Evolutionary conservation across 2,329 filamentous ascomycete genomes (phyloP).

Genomic region (Lachnellula cervina): DNA sequence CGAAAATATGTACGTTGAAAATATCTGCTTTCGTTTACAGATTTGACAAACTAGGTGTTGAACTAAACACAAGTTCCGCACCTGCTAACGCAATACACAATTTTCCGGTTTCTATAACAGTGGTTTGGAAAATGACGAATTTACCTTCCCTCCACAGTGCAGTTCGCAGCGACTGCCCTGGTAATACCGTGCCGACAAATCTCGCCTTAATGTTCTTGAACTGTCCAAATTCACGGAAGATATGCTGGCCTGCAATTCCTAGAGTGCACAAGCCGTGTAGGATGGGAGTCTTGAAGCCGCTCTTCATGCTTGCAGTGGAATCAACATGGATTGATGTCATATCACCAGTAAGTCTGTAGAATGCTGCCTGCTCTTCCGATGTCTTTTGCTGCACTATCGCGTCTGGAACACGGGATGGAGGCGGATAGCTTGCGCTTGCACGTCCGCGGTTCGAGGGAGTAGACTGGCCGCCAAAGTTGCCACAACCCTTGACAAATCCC

Average conservation of each 20-base stretch:
- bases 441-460: neutral
- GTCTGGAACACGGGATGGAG: neutral
- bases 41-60: too few relatives aligned
- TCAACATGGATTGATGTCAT: neutral
- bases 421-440: neutral
- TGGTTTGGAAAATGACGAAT: neutral
- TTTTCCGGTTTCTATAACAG: neutral
- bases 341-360: neutral
- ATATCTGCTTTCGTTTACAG: too few relatives aligned
- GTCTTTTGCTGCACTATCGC: neutral
- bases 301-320: slow-evolving; percentile 58
- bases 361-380: neutral
- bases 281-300: slow-evolving; percentile 87
- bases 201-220: slow-evolving; percentile 64
- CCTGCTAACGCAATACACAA: neutral
- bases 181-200: neutral
- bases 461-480: neutral
- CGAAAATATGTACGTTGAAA: too few relatives aligned
- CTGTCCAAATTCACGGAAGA: slow-evolving; percentile 72
- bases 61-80: too few relatives aligned
- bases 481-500: neutral
- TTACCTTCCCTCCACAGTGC: neutral
- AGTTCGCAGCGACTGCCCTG: neutral
- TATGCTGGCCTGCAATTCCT: slow-evolving; percentile 80
- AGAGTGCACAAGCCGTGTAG: slow-evolving; percentile 90